Base-by-base conservation (phyloP, 2,329 filamentous ascomycete genomes). In the Xylariaceae sp. region DNA sequence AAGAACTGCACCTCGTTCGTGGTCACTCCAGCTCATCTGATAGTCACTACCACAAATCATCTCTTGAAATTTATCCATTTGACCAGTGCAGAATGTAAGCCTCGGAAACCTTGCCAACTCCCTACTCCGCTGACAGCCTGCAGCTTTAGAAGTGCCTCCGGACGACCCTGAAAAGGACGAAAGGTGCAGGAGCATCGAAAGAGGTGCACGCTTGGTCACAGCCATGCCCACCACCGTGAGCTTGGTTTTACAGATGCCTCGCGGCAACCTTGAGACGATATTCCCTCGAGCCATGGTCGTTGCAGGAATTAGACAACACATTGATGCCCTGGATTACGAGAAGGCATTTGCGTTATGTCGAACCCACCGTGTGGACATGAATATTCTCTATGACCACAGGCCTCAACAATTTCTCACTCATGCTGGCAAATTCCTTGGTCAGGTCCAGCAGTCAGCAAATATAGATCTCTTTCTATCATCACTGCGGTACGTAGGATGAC, bases 331-430 rank as follows among this genome's bases (percentile, higher is more conserved):
- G 55, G 77, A 92, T 49, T 98, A 95, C 52, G 76, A 73, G 31
- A 77, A 75, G 32, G 92, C 92, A 0, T 98, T 95, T 55, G 67
- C 83, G 15, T 81, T 87, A 42, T 96, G 92, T 55, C 79, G 92
- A 32, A 90, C 80, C 15, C 93, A 98, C 56, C 77, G 93, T 46
- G 92, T 98, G 1, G 92, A 98, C 52, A 89, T 96, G 83, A 98
- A 98, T 52, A 90, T 98, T 40, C 67, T 98, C 3, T 90, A 94
- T 52, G 92, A 98, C 52, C 86, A 96, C 59, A 78, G 79, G n/a
- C 87, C 90, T 0, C 70, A 79, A 23, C 84, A 93, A 46, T 95
- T 98, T 54, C 70, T 95, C 55, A 64, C 71, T 4, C 84, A 80
- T 44, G 74, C 94, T 9, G 68, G 70, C 1, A 59, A 84, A 1